A percentile compares a stretch with the other conserved stretches of the same genome.
These are phyloP conservation scores for Irpex sp. DNA, from an alignment of 1,284 basidiomycete genomes.

Conservation along the genomic window DNA sequence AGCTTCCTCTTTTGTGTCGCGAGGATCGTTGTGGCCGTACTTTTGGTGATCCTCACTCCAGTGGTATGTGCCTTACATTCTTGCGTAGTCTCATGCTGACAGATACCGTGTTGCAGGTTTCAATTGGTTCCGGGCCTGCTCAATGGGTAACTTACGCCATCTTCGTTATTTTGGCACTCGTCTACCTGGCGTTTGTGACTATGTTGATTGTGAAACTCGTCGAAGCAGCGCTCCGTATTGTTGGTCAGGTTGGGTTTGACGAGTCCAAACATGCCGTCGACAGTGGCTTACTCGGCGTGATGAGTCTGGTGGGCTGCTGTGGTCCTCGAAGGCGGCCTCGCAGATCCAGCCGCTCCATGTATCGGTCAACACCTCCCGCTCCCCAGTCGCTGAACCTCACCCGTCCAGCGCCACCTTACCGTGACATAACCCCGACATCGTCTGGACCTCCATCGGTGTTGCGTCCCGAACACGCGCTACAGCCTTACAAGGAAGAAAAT, in stretches of 20 bases:
- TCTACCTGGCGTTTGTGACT: constrained; percentile 76
- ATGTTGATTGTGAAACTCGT: constrained; percentile 84
- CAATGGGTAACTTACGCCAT: constrained; percentile 95
- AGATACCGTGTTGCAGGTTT: constrained; percentile 50
- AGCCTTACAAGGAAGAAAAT: constrained; percentile 74
- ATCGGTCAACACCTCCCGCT: constrained; percentile 19
- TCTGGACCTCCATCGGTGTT: constrained; percentile 71
- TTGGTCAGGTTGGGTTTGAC: constrained; percentile 82
- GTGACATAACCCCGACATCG: constrained; percentile 37
- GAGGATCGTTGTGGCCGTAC: constrained; percentile 84
- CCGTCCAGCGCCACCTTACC: constrained; percentile 25
- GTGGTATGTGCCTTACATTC: constrained; percentile 54
- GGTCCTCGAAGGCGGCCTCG: constrained; percentile 47
- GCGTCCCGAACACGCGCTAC: constrained; percentile 71
- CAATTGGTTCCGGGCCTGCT: constrained; percentile 69
- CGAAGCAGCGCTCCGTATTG: constrained; percentile 80
- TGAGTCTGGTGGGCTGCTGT: constrained; percentile 73
- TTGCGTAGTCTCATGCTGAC: constrained; percentile 14
- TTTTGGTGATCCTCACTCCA: constrained; percentile 86
- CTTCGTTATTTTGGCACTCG: constrained; percentile 81
- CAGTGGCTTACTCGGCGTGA: constrained; percentile 81
- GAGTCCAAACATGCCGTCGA: constrained; percentile 77
- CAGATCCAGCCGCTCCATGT: constrained; percentile 24
- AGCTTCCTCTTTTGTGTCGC: constrained; percentile 90
- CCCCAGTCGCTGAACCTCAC: constrained; percentile 28